A percentile compares a stretch with the other conserved stretches of the same genome.
phyloP scores from a whole-genome alignment of 202 grass and related monocot genomes.

The Cymbopogon flexuosus region DNA sequence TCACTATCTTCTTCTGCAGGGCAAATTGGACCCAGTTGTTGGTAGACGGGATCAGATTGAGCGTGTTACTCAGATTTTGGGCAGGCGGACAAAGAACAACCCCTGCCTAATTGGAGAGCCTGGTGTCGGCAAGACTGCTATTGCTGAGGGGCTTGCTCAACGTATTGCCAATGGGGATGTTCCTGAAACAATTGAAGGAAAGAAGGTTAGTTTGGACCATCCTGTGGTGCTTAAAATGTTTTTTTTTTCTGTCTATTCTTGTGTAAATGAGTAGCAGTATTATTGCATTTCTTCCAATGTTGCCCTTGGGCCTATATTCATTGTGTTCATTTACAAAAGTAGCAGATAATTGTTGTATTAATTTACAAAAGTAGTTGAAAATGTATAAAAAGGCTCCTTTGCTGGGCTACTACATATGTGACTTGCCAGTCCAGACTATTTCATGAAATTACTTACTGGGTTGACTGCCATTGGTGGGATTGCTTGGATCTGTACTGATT shows the following conservation, averaged over 20 bases:
- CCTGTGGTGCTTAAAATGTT: not conserved
- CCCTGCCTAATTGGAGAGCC: slow-evolving; percentile 87
- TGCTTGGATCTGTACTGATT: not conserved
- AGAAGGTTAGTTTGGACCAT: slow-evolving; percentile 54
- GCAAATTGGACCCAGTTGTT: slow-evolving; percentile 85
- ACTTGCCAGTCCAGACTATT: not conserved
- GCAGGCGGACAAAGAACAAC: slow-evolving; percentile 88
- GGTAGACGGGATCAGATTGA: slow-evolving; percentile 80
- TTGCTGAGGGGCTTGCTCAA: slow-evolving; percentile 89
- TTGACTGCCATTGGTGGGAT: not conserved
- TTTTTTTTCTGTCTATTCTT: not conserved
- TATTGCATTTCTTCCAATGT: not conserved
- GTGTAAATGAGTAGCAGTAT: not conserved
- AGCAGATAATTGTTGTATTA: not conserved
- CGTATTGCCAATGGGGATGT: slow-evolving; percentile 78
- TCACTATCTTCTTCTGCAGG: slow-evolving; percentile 37
- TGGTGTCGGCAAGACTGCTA: slow-evolving; percentile 89
- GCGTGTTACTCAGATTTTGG: slow-evolving; percentile 86
- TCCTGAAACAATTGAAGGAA: slow-evolving; percentile 95
- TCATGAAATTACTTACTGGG: not conserved
- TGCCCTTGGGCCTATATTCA: not conserved
- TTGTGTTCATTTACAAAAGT: not conserved
- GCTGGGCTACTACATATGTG: not conserved
- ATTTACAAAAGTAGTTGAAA: not conserved
- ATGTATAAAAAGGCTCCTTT: not conserved